Conservation (phyloP, 345 rosid species). For the Gossypium ekmanianum region DNA sequence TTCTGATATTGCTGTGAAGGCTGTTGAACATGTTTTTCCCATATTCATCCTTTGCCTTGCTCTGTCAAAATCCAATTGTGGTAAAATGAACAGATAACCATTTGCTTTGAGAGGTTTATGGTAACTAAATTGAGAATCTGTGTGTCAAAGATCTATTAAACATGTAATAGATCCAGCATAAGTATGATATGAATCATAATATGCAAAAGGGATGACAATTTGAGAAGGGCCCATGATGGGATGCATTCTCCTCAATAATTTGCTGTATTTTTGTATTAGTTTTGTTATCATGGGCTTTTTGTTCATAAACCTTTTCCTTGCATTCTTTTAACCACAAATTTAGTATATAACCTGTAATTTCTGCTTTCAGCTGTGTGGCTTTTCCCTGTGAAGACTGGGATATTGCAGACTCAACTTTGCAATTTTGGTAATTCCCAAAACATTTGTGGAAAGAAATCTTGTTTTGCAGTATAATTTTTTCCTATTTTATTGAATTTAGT, state of each 20-base stretch:
- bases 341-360: conserved; percentile 23
- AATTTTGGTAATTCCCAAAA: conserved; percentile 60
- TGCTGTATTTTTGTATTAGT: conserved; percentile 1
- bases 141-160: not conserved
- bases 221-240: not conserved
- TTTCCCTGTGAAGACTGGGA: conserved; percentile 97
- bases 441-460: not conserved
- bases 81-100: not conserved
- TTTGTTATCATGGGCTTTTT: not conserved
- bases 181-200: not conserved
- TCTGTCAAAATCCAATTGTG: not conserved
- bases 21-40: not conserved
- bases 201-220: not conserved
- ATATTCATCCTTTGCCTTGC: not conserved
- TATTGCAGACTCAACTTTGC: conserved; percentile 97
- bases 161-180: not conserved
- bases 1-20: not conserved
- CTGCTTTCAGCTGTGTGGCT: conserved; percentile 65
- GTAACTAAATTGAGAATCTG: not conserved
- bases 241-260: not conserved
- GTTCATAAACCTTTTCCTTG: not conserved
- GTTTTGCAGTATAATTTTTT: not conserved
- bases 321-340: conserved; percentile 1
- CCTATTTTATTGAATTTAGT: not conserved
- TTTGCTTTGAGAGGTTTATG: not conserved